Conservation (phyloP, 1,284 basidiomycete species). For the Leccinum ponderosum region DNA sequence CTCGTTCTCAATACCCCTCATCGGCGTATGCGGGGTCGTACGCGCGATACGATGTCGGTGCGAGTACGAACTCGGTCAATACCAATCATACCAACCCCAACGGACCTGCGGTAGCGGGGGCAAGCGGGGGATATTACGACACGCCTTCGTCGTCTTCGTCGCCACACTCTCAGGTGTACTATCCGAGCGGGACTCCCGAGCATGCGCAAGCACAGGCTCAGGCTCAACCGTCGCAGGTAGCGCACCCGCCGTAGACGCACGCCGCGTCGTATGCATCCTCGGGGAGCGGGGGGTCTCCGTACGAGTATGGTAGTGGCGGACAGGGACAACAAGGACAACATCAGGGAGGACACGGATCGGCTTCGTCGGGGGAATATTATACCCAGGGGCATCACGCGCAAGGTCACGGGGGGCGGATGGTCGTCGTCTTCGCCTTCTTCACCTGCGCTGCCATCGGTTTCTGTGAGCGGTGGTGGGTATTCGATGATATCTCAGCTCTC, state of each 20-base stretch:
- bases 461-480: conserved; percentile 21
- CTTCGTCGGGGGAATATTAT: conserved; percentile 29
- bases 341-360: conserved; percentile 4
- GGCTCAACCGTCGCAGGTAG: conserved; percentile 22
- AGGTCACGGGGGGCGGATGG: conserved; percentile 19
- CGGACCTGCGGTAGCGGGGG: conserved; percentile 10
- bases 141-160: conserved; percentile 21
- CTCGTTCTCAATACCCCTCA: conserved; percentile 27
- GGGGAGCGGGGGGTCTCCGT: conserved; percentile 25
- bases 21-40: conserved; percentile 28
- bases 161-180: conserved; percentile 28
- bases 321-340: conserved; percentile 10
- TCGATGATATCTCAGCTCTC: conserved; percentile 34
- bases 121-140: conserved; percentile 30
- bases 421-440: conserved; percentile 29
- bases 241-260: conserved; percentile 18
- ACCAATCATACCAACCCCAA: conserved; percentile 7
- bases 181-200: conserved; percentile 17
- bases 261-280: conserved; percentile 24
- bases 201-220: conserved; percentile 9
- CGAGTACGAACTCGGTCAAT: conserved; percentile 15
- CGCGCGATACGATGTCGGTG: conserved; percentile 21
- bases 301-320: conserved; percentile 27
- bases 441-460: conserved; percentile 23
- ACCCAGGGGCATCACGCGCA: conserved; percentile 17